Evolutionary conservation across 352 stramenopile species (phyloP).

Genomic region (Pythium periplocum): DNA sequence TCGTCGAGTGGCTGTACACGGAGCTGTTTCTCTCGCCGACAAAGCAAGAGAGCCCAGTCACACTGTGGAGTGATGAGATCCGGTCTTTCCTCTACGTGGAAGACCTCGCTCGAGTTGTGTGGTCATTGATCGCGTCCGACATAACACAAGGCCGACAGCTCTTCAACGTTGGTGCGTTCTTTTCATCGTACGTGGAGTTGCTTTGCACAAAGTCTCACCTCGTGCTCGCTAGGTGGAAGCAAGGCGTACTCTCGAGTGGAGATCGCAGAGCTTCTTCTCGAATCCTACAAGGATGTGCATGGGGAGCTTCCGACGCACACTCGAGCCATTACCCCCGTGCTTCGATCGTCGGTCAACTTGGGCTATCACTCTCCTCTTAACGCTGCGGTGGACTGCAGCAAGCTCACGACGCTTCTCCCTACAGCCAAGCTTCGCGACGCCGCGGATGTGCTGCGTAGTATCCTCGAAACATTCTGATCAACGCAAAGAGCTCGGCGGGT

Average conservation of each 20-base stretch:
- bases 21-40: conserved; percentile 25
- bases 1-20: conserved; percentile 55
- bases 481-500: no score
- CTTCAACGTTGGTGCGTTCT: conserved; percentile 46
- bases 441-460: no score
- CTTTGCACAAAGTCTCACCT: background rate
- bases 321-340: conserved; percentile 21
- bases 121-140: conserved; percentile 18
- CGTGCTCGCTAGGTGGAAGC: conserved; percentile 23
- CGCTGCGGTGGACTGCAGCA: conserved; percentile 28
- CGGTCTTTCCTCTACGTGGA: conserved; percentile 54
- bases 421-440: no score
- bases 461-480: no score
- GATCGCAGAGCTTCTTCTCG: conserved; percentile 29
- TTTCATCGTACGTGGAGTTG: background rate
- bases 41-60: conserved; percentile 15
- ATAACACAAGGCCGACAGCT: conserved; percentile 7
- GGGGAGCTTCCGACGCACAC: background rate
- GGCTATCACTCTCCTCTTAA: conserved; percentile 45
- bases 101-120: conserved; percentile 38
- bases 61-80: conserved; percentile 59
- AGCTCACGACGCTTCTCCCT: conserved; percentile 18
- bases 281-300: conserved; percentile 2
- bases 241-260: conserved; percentile 45
- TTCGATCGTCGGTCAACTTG: conserved; percentile 29